These are phyloP conservation scores for Ganoderma lucidum DNA, from an alignment of 1,284 basidiomycete species.

Conservation along the genomic window DNA sequence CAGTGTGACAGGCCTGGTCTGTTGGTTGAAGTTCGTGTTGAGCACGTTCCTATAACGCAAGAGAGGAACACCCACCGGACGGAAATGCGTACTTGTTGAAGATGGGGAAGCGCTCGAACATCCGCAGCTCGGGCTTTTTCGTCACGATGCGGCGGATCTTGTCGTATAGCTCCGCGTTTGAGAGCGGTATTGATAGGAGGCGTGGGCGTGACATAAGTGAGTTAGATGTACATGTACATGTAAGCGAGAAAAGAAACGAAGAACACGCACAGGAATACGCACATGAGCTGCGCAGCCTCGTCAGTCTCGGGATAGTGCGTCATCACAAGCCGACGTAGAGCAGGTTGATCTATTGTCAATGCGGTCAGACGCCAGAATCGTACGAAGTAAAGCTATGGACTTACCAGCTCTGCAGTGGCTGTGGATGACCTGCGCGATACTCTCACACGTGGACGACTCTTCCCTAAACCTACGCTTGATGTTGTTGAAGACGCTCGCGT, in stretches of 20 bases:
- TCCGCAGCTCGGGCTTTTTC: constrained; percentile 94
- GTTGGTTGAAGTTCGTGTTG: constrained; percentile 99
- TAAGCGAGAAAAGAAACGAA: neutral
- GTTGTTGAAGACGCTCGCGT: constrained; percentile 94
- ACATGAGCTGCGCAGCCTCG: constrained; percentile 77
- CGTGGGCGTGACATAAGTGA: constrained; percentile 72
- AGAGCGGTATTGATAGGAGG: constrained; percentile 93
- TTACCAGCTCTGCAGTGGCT: constrained; percentile 84
- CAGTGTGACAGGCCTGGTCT: constrained; percentile 96
- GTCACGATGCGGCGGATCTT: constrained; percentile 86
- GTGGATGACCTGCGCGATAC: constrained; percentile 89
- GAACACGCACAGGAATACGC: constrained; percentile 39
- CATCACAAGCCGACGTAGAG: constrained; percentile 99
- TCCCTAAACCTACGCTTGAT: constrained; percentile 98
- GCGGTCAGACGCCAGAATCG: neutral
- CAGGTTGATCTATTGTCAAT: constrained; percentile 71
- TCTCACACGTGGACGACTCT: constrained; percentile 99
- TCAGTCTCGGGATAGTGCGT: constrained; percentile 83
- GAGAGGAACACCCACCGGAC: too few species aligned
- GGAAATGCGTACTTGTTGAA: constrained; percentile 86
- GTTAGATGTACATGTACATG: too few species aligned
- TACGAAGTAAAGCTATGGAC: constrained; percentile 39
- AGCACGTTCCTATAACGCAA: constrained; percentile 72
- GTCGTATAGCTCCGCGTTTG: constrained; percentile 88
- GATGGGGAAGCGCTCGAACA: constrained; percentile 93